These are phyloP conservation scores for Alloascoidea africana DNA, from an alignment of 805 yeast species.

Conservation along the genomic window DNA sequence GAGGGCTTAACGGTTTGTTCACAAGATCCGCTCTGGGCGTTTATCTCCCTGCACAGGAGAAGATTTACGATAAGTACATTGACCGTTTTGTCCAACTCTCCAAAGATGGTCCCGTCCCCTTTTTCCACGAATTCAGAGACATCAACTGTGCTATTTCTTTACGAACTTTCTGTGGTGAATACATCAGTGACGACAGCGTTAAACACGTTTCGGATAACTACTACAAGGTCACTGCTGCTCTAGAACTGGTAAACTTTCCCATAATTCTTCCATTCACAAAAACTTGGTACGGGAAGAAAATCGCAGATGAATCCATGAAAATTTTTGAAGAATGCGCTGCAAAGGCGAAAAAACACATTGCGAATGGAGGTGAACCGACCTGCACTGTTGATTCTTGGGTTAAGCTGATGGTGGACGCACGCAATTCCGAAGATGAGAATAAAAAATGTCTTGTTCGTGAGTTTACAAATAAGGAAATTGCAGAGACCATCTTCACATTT, in stretches of 20 bases:
- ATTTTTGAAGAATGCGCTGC: slow-evolving; percentile 83
- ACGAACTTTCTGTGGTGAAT: slow-evolving; percentile 90
- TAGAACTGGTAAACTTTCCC: slow-evolving; percentile 96
- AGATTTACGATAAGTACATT: slow-evolving; percentile 70
- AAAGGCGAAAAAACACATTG: slow-evolving; percentile 69
- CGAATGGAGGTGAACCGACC: slow-evolving; percentile 58
- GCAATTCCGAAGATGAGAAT: slow-evolving; percentile 30
- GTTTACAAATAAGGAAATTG: slow-evolving; percentile 80
- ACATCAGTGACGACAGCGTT: slow-evolving; percentile 85
- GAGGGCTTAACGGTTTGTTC: slow-evolving; percentile 78
- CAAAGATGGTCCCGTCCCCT: slow-evolving; percentile 48
- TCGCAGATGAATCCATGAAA: slow-evolving; percentile 90
- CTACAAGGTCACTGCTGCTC: slow-evolving; percentile 84
- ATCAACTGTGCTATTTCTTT: slow-evolving; percentile 88
- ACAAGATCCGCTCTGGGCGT: slow-evolving; percentile 68
- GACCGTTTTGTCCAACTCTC: slow-evolving; percentile 44
- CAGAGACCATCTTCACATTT: slow-evolving; percentile 94
- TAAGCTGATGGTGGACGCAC: slow-evolving; percentile 64
- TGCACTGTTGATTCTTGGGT: slow-evolving; percentile 98
- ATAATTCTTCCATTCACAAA: slow-evolving; percentile 91
- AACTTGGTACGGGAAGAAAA: slow-evolving; percentile 93
- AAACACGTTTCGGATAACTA: slow-evolving; percentile 83
- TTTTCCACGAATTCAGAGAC: slow-evolving; percentile 91
- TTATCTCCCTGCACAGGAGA: slow-evolving; percentile 77
- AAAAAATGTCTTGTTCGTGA: slow-evolving; percentile 60